Evolutionary conservation across 169 alveolate genomes (phyloP).

Genomic region (Plasmodium chabaudi): DNA sequence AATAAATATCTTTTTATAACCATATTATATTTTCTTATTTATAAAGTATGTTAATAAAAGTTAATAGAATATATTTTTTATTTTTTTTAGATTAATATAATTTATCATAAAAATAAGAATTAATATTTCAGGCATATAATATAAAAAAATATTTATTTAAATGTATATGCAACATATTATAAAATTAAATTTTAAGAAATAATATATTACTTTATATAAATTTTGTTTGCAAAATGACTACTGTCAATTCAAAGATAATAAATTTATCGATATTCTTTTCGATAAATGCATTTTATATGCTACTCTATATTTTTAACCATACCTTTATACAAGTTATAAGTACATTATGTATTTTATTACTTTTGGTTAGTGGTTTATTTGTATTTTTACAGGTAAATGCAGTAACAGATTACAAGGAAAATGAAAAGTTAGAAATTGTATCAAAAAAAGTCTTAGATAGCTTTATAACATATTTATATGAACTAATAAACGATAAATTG

Average conservation of each 20-base stretch:
- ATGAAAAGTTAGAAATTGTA: conserved; percentile 53
- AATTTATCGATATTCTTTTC: conserved; percentile 68
- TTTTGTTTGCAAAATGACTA: conserved; percentile 42
- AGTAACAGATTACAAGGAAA: conserved; percentile 39
- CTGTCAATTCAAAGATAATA: conserved; percentile 33
- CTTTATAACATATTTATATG: conserved; percentile 30
- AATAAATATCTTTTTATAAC: too few relatives aligned
- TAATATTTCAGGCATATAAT: neutral
- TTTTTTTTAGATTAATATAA: too few relatives aligned
- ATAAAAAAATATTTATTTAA: neutral
- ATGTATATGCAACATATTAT: too few relatives aligned
- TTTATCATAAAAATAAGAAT: too few relatives aligned
- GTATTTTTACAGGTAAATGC: conserved; percentile 69
- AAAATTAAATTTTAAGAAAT: too few relatives aligned
- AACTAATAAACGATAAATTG: conserved; percentile 52
- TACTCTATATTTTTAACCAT: conserved; percentile 51
- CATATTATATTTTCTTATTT: too few relatives aligned
- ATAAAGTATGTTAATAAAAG: too few relatives aligned
- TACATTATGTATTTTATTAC: conserved; percentile 43
- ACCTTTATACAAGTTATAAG: conserved; percentile 63
- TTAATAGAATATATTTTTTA: too few relatives aligned
- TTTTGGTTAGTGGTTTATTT: conserved; percentile 62
- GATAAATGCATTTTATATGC: conserved; percentile 64
- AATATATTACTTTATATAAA: neutral
- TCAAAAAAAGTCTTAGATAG: conserved; percentile 52